Evolutionary conservation across 257 asterid genomes (phyloP).

Genomic region (Thymus quinquecostatus): DNA sequence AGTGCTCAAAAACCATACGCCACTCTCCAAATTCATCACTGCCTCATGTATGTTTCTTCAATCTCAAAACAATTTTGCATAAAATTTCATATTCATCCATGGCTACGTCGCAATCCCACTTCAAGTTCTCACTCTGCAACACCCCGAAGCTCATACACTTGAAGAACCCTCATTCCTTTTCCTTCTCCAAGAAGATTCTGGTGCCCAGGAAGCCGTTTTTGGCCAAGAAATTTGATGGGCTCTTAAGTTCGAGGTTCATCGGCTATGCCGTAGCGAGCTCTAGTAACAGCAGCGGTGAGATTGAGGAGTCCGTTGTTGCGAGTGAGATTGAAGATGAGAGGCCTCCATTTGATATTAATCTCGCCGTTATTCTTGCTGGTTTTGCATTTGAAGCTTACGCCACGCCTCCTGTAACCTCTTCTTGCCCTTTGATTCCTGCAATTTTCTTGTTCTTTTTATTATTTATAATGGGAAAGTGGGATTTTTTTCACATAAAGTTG

Average conservation of each 20-base stretch:
- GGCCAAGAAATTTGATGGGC: slow-evolving; percentile 43
- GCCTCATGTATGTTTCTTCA: not conserved
- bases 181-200: slow-evolving; percentile 45
- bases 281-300: slow-evolving; percentile 35
- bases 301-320: slow-evolving; percentile 42
- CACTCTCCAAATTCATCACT: not conserved
- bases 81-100: slow-evolving; percentile 39
- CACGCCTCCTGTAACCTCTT: slow-evolving; percentile 72
- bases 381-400: slow-evolving; percentile 97
- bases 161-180: slow-evolving; percentile 50
- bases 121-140: slow-evolving; percentile 36
- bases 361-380: slow-evolving; percentile 98
- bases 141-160: slow-evolving; percentile 51
- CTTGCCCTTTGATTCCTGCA: slow-evolving; percentile 23
- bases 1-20: slow-evolving; percentile 24
- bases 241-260: slow-evolving; percentile 37
- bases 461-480: not conserved
- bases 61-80: not conserved
- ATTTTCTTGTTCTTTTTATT: not conserved
- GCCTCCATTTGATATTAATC: slow-evolving; percentile 79
- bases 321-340: slow-evolving; percentile 47
- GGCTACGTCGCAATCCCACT: slow-evolving; percentile 61
- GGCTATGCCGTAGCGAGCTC: slow-evolving; percentile 38
- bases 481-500: not conserved
- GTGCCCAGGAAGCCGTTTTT: slow-evolving; percentile 39